phyloP scores from a whole-genome alignment of 768 basidiomycete species.

The Tylopilus intermedius region DNA sequence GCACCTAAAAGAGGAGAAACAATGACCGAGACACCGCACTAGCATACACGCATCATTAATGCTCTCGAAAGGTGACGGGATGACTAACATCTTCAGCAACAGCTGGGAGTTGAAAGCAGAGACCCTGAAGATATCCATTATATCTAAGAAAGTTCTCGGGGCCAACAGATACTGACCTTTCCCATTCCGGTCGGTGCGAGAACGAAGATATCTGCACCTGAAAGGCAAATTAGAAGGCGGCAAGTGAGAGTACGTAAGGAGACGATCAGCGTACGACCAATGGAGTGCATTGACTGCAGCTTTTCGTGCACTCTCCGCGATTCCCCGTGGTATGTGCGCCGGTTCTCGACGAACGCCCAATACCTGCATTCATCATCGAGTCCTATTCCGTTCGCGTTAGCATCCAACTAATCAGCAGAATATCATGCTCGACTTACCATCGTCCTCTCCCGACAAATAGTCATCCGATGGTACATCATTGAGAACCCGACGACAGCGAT shows the following conservation, averaged over 20 bases:
- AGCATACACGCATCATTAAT: not conserved
- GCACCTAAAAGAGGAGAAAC: slow-evolving; percentile 73
- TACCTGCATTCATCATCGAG: slow-evolving; percentile 75
- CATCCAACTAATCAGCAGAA: not conserved
- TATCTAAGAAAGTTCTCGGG: not conserved
- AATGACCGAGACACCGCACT: slow-evolving; percentile 70
- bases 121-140: slow-evolving; percentile 42
- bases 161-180: slow-evolving; percentile 45
- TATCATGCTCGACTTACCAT: slow-evolving; percentile 31
- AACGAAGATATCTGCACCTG: slow-evolving; percentile 71
- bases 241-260: slow-evolving; percentile 53
- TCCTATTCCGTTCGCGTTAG: slow-evolving; percentile 35
- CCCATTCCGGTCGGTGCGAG: slow-evolving; percentile 88
- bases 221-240: slow-evolving; percentile 24
- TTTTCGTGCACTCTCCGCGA: slow-evolving; percentile 50
- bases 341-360: slow-evolving; percentile 78
- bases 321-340: slow-evolving; percentile 48
- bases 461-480: slow-evolving; percentile 39
- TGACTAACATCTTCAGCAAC: slow-evolving; percentile 50
- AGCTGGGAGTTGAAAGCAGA: slow-evolving; percentile 85
- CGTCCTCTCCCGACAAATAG: slow-evolving; percentile 30
- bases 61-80: not conserved
- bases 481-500: slow-evolving; percentile 50
- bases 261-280: slow-evolving; percentile 78
- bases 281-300: slow-evolving; percentile 74